Evolutionary conservation across 2,329 filamentous ascomycete genomes (phyloP).

Genomic region (Amylocarpus encephaloides): DNA sequence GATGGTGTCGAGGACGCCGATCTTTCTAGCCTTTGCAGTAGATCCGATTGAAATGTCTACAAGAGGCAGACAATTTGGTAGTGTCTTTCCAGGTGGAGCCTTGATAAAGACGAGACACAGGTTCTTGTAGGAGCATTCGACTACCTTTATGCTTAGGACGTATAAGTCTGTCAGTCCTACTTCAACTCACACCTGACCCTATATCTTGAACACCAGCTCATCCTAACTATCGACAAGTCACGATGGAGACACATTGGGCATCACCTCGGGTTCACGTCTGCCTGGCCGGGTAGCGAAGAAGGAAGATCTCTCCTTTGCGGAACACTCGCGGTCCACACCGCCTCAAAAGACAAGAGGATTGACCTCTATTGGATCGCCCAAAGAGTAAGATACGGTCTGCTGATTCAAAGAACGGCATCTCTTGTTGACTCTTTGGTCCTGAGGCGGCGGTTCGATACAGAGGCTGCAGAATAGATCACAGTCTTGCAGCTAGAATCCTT

Average conservation of each 20-base stretch:
- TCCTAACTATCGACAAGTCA: neutral
- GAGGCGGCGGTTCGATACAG: neutral
- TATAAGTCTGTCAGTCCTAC: neutral
- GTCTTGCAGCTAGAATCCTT: too few species aligned
- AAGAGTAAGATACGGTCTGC: conserved; percentile 6
- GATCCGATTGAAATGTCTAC: too few species aligned
- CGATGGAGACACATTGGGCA: conserved; percentile 1
- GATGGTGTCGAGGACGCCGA: too few species aligned
- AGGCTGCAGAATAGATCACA: too few species aligned
- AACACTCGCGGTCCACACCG: conserved; percentile 1
- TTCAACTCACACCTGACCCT: neutral
- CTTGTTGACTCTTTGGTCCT: neutral
- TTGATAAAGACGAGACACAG: neutral
- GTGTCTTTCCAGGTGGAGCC: too few species aligned
- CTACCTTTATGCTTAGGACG: neutral
- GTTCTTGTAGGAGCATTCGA: neutral
- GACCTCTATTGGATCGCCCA: conserved; percentile 4
- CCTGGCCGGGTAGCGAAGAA: neutral
- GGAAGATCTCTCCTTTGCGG: neutral
- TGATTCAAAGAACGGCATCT: neutral
- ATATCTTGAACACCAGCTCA: neutral
- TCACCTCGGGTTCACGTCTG: neutral
- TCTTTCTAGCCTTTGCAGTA: too few species aligned
- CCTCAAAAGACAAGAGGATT: conserved; percentile 4
- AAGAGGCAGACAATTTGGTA: too few species aligned